Evolutionary conservation across 2,329 filamentous ascomycete species (phyloP).

Genomic region (Ophiostoma angusticollis): DNA sequence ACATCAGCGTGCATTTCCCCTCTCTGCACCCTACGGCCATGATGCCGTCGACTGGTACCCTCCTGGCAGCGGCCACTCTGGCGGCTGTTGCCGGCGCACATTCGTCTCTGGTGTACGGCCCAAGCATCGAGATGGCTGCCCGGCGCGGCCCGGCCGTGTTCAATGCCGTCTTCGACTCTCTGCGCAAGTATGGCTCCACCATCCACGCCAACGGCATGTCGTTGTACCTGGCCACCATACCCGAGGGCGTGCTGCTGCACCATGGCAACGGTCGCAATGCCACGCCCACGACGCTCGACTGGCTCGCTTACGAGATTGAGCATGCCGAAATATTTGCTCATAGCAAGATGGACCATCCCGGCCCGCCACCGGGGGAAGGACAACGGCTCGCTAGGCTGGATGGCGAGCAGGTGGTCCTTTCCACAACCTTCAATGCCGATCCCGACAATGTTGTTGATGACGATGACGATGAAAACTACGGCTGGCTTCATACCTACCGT

Average conservation of each 20-base stretch:
- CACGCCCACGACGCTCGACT: constrained; percentile 42
- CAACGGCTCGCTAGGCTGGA: background rate
- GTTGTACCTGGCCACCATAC: constrained; percentile 53
- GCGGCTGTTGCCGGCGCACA: background rate
- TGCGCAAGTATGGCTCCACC: constrained; percentile 58
- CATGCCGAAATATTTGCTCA: constrained; percentile 55
- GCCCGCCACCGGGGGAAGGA: background rate
- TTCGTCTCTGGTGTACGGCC: background rate
- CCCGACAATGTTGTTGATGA: background rate
- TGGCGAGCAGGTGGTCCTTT: background rate
- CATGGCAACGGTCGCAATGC: constrained; percentile 42
- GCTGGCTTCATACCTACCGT: constrained; percentile 55
- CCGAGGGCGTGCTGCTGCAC: constrained; percentile 51
- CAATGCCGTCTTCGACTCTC: constrained; percentile 30
- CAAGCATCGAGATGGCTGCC: constrained; percentile 6
- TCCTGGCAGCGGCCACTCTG: background rate
- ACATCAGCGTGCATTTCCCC: too few relatives aligned
- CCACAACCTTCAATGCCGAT: background rate
- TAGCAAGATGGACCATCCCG: background rate
- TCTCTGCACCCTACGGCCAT: too few relatives aligned
- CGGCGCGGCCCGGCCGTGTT: constrained; percentile 36
- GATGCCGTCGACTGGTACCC: too few relatives aligned
- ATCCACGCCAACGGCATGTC: constrained; percentile 65
- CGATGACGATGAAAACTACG: constrained; percentile 19
- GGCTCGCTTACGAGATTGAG: constrained; percentile 67